A percentile compares a stretch with the other conserved stretches of the same genome.
phyloP scores from a whole-genome alignment of 2,329 filamentous ascomycete genomes.

The Neonectria ditissima region DNA sequence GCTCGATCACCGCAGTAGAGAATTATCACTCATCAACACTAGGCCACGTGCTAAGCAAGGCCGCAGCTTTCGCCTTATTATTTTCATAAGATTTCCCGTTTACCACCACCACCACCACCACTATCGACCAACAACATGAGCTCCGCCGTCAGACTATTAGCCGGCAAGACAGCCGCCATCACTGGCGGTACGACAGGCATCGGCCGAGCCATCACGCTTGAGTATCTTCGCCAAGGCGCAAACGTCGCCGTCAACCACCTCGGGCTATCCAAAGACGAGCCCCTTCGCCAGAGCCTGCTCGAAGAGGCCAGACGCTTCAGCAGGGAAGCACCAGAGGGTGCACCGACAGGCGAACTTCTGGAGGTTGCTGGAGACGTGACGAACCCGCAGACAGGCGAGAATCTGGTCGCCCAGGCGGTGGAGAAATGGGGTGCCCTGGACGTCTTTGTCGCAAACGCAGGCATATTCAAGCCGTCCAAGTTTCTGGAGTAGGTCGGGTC shows the following conservation, averaged over 20 bases:
- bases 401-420: conserved; percentile 14
- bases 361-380: conserved; percentile 22
- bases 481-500: conserved; percentile 30
- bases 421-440: conserved; percentile 22
- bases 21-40: too few species aligned
- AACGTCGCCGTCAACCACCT: conserved; percentile 82
- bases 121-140: too few species aligned
- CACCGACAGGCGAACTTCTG: conserved; percentile 65
- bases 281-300: conserved; percentile 50
- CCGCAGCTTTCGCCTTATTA: too few species aligned
- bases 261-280: conserved; percentile 61
- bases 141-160: too few species aligned
- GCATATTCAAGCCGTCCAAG: conserved; percentile 22
- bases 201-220: conserved; percentile 81
- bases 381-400: conserved; percentile 12
- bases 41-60: too few species aligned
- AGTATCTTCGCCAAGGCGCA: conserved; percentile 79
- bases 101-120: too few species aligned
- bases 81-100: too few species aligned
- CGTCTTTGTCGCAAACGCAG: conserved; percentile 25
- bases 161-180: conserved; percentile 84
- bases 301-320: conserved; percentile 13
- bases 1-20: too few species aligned
- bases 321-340: conserved; percentile 61
- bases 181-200: conserved; percentile 86